Evolutionary conservation across 306 rosid species (phyloP).

Genomic region (Coriaria nepalensis): DNA sequence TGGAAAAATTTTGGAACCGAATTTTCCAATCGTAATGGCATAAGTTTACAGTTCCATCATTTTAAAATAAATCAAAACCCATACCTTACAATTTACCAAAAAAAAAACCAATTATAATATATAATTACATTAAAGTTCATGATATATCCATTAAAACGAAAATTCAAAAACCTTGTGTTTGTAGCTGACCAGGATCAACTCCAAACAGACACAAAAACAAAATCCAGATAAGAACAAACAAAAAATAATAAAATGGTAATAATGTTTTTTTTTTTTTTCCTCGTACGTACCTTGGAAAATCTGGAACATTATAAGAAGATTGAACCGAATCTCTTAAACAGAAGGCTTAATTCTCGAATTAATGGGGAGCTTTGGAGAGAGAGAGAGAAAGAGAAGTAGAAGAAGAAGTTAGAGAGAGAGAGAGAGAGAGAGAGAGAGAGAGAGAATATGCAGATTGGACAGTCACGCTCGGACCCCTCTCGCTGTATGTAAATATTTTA

Average conservation of each 20-base stretch:
- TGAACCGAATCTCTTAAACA: constrained; percentile 60
- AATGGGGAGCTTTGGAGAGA: constrained; percentile 15
- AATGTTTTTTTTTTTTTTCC: constrained; percentile 7
- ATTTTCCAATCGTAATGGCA: too few relatives aligned
- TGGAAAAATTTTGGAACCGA: too few relatives aligned
- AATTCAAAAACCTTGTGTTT: neutral
- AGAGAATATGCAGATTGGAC: constrained; percentile 90
- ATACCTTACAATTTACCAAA: constrained; percentile 7
- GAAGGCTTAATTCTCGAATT: constrained; percentile 33
- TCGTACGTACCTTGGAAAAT: constrained; percentile 65
- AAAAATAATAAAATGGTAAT: constrained; percentile 2
- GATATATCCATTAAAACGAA: neutral
- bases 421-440: constrained; percentile 24
- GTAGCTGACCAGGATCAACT: constrained; percentile 25
- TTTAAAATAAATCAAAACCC: neutral
- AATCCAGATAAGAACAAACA: constrained; percentile 1
- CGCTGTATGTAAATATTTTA: constrained; percentile 26
- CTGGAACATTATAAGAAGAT: constrained; percentile 70
- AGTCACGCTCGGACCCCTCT: constrained; percentile 62
- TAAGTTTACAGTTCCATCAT: too few relatives aligned
- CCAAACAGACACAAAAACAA: constrained; percentile 15
- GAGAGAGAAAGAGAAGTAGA: constrained; percentile 10
- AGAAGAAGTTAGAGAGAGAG: constrained; percentile 12
- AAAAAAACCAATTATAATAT: too few relatives aligned
- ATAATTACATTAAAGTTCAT: too few relatives aligned